Base-by-base conservation (phyloP, 2,329 filamentous ascomycete genomes). In the Cyphellophora attinorum region DNA sequence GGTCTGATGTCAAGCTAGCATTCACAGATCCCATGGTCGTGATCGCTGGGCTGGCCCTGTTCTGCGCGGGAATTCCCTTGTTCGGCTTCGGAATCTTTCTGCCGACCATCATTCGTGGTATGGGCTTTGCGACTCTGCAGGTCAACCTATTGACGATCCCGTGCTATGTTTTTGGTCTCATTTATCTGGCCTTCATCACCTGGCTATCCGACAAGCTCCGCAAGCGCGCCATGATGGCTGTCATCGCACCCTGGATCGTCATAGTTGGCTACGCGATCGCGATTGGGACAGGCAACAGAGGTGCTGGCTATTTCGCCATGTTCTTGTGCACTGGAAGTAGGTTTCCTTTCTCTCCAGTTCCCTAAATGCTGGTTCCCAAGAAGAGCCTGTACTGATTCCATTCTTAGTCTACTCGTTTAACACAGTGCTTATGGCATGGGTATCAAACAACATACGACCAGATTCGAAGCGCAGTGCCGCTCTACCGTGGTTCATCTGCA, bases 141-240 rank as follows among this genome's bases (percentile, higher is more conserved):
- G 51, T 46, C 14, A 55, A 58, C 21, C 56, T 57, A 33, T 38
- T 59, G 31, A 58, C 55, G 18, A 57, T 60, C 19, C 58, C 57
- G 2, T 52, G 58, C 1, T 59, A 58, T 29, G 29, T 54, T n/a
- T 19, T 55, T 11, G 56, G 46, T 8, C 46, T 47, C 5, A 45
- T 56, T n/a, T 39, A 44, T 18, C 47, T 56, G 6, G 44, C 43
- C 5, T 32, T 45, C 16, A 35, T 45, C 4, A 46, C 46, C 10
- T 35, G 15, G 10, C 11, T 44, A 14, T 59, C 58, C 2, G 58
- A 60, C 39, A 50, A 46, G 6, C 19, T 51, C 8, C 42, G 48
- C 14, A 46, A 44, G 21, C 51, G 57, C 4, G 53, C 50, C 10
- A 34, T 50, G 6, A 51, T 56, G 33, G 38, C 53, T 13, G 37